Evolutionary conservation across 1,284 basidiomycete species (phyloP), one percentile per base, ranked within the genome.

Genomic region (Laetiporus sulphureus): DNA sequence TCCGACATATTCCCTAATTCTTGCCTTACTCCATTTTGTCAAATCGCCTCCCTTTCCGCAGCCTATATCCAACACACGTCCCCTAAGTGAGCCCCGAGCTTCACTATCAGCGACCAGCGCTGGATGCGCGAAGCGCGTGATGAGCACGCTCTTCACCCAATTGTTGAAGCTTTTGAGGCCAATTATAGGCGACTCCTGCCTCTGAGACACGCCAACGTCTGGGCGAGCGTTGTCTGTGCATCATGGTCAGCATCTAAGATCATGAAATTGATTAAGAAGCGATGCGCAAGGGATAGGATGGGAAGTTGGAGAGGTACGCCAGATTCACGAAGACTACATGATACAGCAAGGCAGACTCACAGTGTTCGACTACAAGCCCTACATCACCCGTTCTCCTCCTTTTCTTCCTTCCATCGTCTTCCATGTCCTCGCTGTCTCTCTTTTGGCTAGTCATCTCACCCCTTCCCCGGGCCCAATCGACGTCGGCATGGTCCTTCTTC

Each of bases 1-100:
- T 31, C 86, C 91, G 34, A 94, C 73, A 46, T 92, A 76, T 49
- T 92, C 85, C 48, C 64, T 71, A 15, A 94, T 82, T 32, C 74
- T 75, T n/a, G 91, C 91, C 61, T 91, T 91, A 35, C 75, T 73
- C 96, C 96, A 99, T 62, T 99, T 99, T 38, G 79, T 86, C 54
- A 99, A 71, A 65, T 99, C 96, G 4, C 96, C 96, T 23, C 96
- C 96, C 63, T 99, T 99, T 16, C 96, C 96, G 60, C 94, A 98
- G 1, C 96, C 96, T 60, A 99, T 75, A 60, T 99, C 96, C 22
- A 99, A 73, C 18, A 99, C 88, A 56, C 86, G 89, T 20, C 90
- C 85, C 23, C 56, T 49, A 20, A 22, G 29, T 2, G 29, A 27
- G 3, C 31, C 38, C 8, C 21, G 29, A 22, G 21, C 25, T 16